Evolutionary conservation across 176 grass and related monocot species (phyloP).

Genomic region (Triticum aestivum): IWGSC_CS_RefSeq_v2.1 NC_057803.1:89945898-89946397

Average conservation of each 20-base stretch:
- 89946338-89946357: no score
- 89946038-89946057: not conserved
- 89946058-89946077: conserved; percentile 31
- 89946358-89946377: no score
- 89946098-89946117: not conserved
- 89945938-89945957: not conserved
- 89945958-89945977: not conserved
- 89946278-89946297: not conserved
- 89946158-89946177: not conserved
- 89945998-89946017: not conserved
- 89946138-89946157: not conserved
- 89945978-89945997: not conserved
- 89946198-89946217: not conserved
- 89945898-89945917: not conserved
- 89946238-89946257: not conserved
- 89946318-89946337: no score
- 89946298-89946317: no score
- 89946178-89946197: conserved; percentile 31
- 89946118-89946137: no score
- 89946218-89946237: conserved; percentile 21
- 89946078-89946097: conserved; percentile 1
- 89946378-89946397: no score
- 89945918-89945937: conserved; percentile 10
- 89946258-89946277: not conserved
- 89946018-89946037: not conserved